These are phyloP conservation scores for Phytopythium oedochilum DNA, from an alignment of 352 stramenopile genomes.

Conservation along the genomic window DNA sequence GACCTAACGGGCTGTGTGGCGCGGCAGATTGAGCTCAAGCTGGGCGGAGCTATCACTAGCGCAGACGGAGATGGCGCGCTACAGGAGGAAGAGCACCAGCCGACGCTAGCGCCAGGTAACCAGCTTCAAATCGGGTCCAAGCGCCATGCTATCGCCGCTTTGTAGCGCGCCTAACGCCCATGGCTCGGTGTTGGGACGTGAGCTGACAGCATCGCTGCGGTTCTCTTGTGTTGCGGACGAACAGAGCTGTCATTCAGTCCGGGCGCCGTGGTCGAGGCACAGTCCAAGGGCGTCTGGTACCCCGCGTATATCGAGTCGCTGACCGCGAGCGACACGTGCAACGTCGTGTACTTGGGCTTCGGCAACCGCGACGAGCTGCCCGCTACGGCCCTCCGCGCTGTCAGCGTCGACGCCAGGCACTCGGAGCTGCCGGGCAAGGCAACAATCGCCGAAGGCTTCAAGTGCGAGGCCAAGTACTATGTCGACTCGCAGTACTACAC, in stretches of 20 bases:
- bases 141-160: not conserved
- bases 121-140: not conserved
- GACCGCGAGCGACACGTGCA: conserved; percentile 48
- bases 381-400: conserved; percentile 30
- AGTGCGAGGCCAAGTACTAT: conserved; percentile 79
- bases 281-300: conserved; percentile 67
- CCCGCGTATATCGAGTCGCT: conserved; percentile 57
- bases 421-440: conserved; percentile 29
- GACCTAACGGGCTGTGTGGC: no score
- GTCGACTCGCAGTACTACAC: conserved; percentile 73
- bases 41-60: conserved; percentile 2
- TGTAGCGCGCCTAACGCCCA: not conserved
- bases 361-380: conserved; percentile 51
- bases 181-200: not conserved
- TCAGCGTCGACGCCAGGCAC: conserved; percentile 26
- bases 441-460: conserved; percentile 46
- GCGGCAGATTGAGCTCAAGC: conserved; percentile 31
- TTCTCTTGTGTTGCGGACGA: not conserved
- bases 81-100: not conserved
- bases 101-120: not conserved
- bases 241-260: conserved; percentile 38
- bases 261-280: conserved; percentile 48
- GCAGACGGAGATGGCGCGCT: not conserved
- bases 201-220: not conserved
- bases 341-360: conserved; percentile 75